These are phyloP conservation scores for Exophiala mesophila DNA, from an alignment of 2,329 filamentous ascomycete species.

Conservation along the genomic window DNA sequence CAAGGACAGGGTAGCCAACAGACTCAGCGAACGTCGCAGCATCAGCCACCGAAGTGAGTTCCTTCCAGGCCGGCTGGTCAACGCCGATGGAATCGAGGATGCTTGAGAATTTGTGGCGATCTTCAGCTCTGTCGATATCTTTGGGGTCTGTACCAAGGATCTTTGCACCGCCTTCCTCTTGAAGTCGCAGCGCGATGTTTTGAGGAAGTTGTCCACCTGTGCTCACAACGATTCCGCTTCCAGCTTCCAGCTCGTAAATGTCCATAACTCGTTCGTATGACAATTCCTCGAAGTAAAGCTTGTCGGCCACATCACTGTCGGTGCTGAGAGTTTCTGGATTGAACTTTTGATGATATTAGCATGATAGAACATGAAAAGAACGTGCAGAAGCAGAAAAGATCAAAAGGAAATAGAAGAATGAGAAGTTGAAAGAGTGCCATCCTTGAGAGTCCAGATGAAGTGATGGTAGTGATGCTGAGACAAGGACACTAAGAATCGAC, in stretches of 20 bases:
- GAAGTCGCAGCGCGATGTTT: slow-evolving; percentile 91
- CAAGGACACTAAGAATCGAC: too few species aligned
- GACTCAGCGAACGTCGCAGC: slow-evolving; percentile 80
- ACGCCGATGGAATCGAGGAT: slow-evolving; percentile 96
- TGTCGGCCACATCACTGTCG: slow-evolving; percentile 85
- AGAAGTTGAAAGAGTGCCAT: neutral
- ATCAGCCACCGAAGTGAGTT: slow-evolving; percentile 81
- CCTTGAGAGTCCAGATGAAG: too few species aligned
- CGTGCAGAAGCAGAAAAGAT: neutral
- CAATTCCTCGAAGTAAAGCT: slow-evolving; percentile 93
- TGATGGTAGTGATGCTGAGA: too few species aligned
- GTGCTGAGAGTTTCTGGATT: slow-evolving; percentile 79
- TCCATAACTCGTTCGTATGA: slow-evolving; percentile 98
- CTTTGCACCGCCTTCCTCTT: slow-evolving; percentile 84
- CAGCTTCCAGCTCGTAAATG: slow-evolving; percentile 88
- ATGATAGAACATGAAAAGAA: slow-evolving; percentile 8
- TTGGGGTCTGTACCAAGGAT: slow-evolving; percentile 87
- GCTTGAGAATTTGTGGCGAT: slow-evolving; percentile 96
- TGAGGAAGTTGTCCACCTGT: slow-evolving; percentile 95
- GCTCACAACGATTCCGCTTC: slow-evolving; percentile 85
- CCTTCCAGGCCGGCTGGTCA: slow-evolving; percentile 97
- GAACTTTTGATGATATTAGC: slow-evolving; percentile 37
- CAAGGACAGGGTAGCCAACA: slow-evolving; percentile 90
- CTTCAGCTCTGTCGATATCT: slow-evolving; percentile 97
- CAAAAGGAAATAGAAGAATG: slow-evolving; percentile 3